phyloP scores from a whole-genome alignment of 2,329 filamentous ascomycete genomes.

The Fusarium nelsonii region DNA sequence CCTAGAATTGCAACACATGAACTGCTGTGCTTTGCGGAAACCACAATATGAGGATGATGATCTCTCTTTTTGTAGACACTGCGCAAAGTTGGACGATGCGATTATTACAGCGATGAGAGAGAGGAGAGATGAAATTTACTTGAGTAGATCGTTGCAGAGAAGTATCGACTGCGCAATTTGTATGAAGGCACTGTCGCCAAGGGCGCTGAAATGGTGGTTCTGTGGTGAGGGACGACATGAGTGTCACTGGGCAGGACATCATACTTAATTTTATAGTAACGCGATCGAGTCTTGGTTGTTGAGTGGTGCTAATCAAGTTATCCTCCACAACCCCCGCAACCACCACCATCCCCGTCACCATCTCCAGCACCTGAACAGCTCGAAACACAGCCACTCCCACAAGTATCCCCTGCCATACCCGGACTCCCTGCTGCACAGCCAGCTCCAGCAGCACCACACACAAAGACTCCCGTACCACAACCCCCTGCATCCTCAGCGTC shows the following conservation, averaged over 20 bases:
- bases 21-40: background rate
- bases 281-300: too few species aligned
- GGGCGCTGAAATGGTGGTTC: slow-evolving; percentile 25
- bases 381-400: slow-evolving; percentile 43
- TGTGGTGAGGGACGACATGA: slow-evolving; percentile 22
- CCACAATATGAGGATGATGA: background rate
- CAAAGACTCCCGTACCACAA: slow-evolving; percentile 30
- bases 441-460: slow-evolving; percentile 31
- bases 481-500: slow-evolving; percentile 20
- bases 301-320: background rate
- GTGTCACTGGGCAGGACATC: slow-evolving; percentile 30
- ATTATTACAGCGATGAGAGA: background rate
- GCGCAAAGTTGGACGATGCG: background rate
- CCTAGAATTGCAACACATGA: slow-evolving; percentile 19
- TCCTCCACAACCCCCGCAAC: slow-evolving; percentile 40
- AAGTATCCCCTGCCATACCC: slow-evolving; percentile 34
- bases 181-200: slow-evolving; percentile 1
- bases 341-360: slow-evolving; percentile 24
- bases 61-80: slow-evolving; percentile 3
- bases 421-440: slow-evolving; percentile 37
- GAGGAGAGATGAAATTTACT: slow-evolving; percentile 8
- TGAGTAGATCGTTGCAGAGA: slow-evolving; percentile 2
- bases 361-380: slow-evolving; percentile 13
- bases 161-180: slow-evolving; percentile 24
- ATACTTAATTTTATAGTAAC: background rate